A percentile compares a stretch with the other conserved stretches of the same genome.
Evolutionary conservation across 495 filamentous ascomycete species (phyloP).

Genomic region (Halenospora varia): DNA sequence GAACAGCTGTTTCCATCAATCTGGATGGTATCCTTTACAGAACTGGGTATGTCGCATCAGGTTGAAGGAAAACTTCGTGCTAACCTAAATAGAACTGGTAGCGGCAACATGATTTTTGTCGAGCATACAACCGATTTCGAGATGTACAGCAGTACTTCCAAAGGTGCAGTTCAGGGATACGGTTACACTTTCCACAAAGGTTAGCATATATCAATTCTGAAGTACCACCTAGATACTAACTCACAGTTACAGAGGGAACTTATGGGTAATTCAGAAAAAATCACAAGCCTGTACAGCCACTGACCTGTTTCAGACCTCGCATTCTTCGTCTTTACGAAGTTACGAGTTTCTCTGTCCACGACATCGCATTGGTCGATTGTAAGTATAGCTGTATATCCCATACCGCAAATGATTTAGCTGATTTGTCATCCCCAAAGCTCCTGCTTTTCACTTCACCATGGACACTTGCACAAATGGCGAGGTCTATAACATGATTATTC

Average conservation of each 20-base stretch:
- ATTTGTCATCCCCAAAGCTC: conserved; percentile 33
- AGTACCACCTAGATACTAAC: background rate
- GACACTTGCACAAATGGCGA: conserved; percentile 46
- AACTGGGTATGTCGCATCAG: background rate
- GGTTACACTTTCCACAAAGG: conserved; percentile 40
- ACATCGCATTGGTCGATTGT: conserved; percentile 45
- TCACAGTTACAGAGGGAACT: conserved; percentile 5
- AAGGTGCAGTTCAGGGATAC: conserved; percentile 49
- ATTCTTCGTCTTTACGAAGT: conserved; percentile 38
- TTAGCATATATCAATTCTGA: conserved; percentile 1
- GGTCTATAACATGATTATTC: conserved; percentile 50
- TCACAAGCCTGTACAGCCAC: too few relatives aligned
- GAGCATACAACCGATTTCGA: conserved; percentile 45
- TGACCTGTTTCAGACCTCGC: background rate
- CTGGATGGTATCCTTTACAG: conserved; percentile 43
- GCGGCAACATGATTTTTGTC: conserved; percentile 49
- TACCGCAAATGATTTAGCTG: background rate
- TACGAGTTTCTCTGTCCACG: conserved; percentile 45
- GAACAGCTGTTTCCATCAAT: conserved; percentile 39
- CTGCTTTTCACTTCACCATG: conserved; percentile 44
- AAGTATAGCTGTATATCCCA: background rate
- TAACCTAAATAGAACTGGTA: conserved; percentile 27
- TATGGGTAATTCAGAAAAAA: background rate
- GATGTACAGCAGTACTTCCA: conserved; percentile 41
- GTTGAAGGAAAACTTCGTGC: background rate